Evolutionary conservation across 352 stramenopile genomes (phyloP), one percentile per base, ranked within the genome.

Genomic region (Aphanomyces cochlioides): DNA sequence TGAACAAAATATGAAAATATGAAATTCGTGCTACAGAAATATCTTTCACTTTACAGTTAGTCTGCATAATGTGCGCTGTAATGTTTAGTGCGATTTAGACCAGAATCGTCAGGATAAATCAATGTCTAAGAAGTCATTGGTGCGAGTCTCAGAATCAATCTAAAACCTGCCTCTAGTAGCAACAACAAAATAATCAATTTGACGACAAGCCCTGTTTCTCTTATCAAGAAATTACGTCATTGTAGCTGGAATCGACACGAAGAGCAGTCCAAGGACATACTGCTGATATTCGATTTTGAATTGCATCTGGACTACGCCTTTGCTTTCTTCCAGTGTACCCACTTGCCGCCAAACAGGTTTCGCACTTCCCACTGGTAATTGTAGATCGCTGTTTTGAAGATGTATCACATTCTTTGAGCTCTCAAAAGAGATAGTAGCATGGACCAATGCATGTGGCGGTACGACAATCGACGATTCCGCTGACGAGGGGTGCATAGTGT

Each of bases 261-360:
- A 93, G 21, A 92, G 66, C 7, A 80, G 73, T 39, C 82, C 85
- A 36, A 90, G 74, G 2, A 47, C 36, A 58, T 77, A 78, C 39
- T 76, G 75, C 5, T 41, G 67, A 7, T 17, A 21, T 19, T 87
- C 77, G 47, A 90, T 75, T 71, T 93, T 85, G 54, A 82, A 90
- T 68, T 91, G 86, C n/a, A 93, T 76, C 21, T 69, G 63, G 21
- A 93, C 80, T 19, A 88, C 77, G 10, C 77, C 77, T 50, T 77
- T 89, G 19, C 73, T 73, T 47, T 92, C 80, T 40, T 73, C 43
- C 10, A 68, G 53, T 4, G 37, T 61, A 21, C 56, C 66, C 19
- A 56, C 67, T 58, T 73, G 67, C 13, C 59, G 66, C 50, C 50
- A 58, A n/a, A 58, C 50, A 10, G 50, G 50, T 34, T 58, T 58